Conservation (phyloP, 2,329 filamentous ascomycete genomes). For the Ilyonectria destructans region DNA sequence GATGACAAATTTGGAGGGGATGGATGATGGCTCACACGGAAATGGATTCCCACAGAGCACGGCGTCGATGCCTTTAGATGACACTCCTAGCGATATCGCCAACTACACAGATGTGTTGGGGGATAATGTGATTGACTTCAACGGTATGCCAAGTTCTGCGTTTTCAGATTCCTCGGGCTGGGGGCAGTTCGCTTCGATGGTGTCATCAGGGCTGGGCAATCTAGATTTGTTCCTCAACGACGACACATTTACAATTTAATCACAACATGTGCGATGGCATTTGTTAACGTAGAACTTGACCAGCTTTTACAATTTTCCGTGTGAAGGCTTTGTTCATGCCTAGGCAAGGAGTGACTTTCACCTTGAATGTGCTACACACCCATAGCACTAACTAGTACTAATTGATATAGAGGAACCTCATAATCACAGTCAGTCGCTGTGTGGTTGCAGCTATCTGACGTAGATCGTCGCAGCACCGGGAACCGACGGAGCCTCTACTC, state of each 20-base stretch:
- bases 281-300: too few relatives aligned
- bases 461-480: too few relatives aligned
- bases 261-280: neutral
- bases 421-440: too few relatives aligned
- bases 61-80: conserved; percentile 22
- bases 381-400: too few relatives aligned
- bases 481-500: too few relatives aligned
- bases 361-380: too few relatives aligned
- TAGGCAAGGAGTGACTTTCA: too few relatives aligned
- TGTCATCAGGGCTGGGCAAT: conserved; percentile 47
- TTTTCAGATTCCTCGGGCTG: conserved; percentile 43
- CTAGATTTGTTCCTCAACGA: conserved; percentile 45
- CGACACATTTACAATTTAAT: conserved; percentile 38
- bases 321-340: too few relatives aligned
- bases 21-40: conserved; percentile 24
- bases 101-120: conserved; percentile 45
- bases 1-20: conserved; percentile 1
- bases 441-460: too few relatives aligned
- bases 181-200: conserved; percentile 47
- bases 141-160: conserved; percentile 39
- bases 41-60: conserved; percentile 32
- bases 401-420: too few relatives aligned
- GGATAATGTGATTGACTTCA: conserved; percentile 41
- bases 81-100: conserved; percentile 35
- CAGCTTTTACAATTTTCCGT: too few relatives aligned